Base-by-base conservation (phyloP, 129 eudicot species). In the Flaveria sonorensis region DNA sequence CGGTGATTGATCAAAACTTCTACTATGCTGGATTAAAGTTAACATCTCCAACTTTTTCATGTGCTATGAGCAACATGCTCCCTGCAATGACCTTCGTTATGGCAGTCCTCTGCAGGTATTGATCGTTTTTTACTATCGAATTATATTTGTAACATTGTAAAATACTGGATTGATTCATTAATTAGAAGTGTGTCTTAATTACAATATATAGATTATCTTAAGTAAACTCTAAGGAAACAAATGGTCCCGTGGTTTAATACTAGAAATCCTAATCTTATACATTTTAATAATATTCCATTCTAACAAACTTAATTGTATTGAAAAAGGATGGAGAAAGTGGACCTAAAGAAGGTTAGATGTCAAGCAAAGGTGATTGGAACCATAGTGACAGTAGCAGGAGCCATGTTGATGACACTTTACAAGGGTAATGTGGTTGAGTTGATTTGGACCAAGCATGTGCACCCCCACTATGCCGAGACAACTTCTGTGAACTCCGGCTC, bases 41-140 rank as follows among this genome's bases (percentile, higher is more conserved):
- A 72, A 94, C 98, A 4, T 94, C 98, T 9, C 98, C 98, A 12
- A 94, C 98, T 0, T 94, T 91, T 69, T 91, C 98, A 20, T 94
- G 98, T 80, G 98, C 98, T 50, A 88, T 93, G 95, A 93, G 98
- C 91, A 93, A 93, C 91, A 93, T 93, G 98, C 92, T 94, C 36
- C 98, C 98, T 1, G 98, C 98, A 43, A 89, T 94, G 98, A 94
- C 98, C 68, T 94, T 94, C 15, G 92, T 94, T n/a, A 94, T 94
- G 97, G 98, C 98, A 0, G 93, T 91, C 79, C 62, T 94, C 51
- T 94, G 89, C 96, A 87, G 98, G 97, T 88, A 88, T 14, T 9
- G 7, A 61, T 23, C 6, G 19, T 23, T 32, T 12, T 15, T 6
- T 1, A 18, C 19, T 10, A 32, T 1, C 7, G 0, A 32, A 7